phyloP scores from a whole-genome alignment of 441 rosid species.

The Syzygium malaccense region DNA sequence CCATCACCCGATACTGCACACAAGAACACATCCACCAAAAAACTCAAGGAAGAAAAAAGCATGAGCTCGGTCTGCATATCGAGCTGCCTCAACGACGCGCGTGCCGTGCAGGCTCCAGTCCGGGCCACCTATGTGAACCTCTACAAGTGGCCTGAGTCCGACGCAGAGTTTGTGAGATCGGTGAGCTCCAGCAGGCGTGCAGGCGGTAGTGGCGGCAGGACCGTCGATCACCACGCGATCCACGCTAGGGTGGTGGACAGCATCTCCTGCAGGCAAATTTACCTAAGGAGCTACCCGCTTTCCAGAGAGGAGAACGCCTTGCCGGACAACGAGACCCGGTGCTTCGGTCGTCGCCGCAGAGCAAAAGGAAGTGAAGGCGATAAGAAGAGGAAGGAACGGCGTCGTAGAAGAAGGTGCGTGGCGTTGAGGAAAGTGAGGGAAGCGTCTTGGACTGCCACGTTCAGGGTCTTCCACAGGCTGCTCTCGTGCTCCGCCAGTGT shows the following conservation, averaged over 20 bases:
- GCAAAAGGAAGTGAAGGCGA: constrained; percentile 17
- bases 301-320: constrained; percentile 50
- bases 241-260: constrained; percentile 72
- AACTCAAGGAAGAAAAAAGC: neutral
- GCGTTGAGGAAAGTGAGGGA: constrained; percentile 48
- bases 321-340: constrained; percentile 20
- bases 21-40: neutral
- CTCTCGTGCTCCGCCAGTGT: constrained; percentile 66
- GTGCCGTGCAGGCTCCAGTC: constrained; percentile 60
- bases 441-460: constrained; percentile 45
- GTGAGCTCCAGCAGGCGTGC: constrained; percentile 6
- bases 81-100: constrained; percentile 65
- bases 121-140: constrained; percentile 79
- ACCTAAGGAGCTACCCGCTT: constrained; percentile 85
- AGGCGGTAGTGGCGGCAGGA: neutral
- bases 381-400: constrained; percentile 14
- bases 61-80: constrained; percentile 88
- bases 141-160: constrained; percentile 92
- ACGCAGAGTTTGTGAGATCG: constrained; percentile 75
- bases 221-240: constrained; percentile 4
- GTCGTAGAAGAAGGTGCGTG: constrained; percentile 30
- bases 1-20: neutral
- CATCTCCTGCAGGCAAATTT: constrained; percentile 84
- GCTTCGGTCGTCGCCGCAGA: constrained; percentile 20
- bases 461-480: constrained; percentile 62